Conservation (phyloP, 176 grass and related monocot species). For the Luzula sylvatica region DNA sequence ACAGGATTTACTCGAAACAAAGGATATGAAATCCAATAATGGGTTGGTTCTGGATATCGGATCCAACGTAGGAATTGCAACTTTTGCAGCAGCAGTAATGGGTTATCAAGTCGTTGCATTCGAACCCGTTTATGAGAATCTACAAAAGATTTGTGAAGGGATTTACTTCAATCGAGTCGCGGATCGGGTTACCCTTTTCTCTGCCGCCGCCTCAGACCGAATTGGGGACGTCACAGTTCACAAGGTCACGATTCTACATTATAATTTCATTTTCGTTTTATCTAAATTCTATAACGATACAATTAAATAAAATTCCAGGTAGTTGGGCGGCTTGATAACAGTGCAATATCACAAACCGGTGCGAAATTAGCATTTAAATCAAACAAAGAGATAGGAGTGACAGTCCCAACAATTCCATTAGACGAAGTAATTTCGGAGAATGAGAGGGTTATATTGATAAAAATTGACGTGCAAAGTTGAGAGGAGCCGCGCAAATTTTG, state of each 20-base stretch:
- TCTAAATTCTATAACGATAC: not conserved
- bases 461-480: conserved; percentile 85
- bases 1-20: conserved; percentile 48
- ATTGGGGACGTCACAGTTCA: conserved; percentile 52
- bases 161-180: conserved; percentile 57
- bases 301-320: conserved; percentile 32
- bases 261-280: not conserved
- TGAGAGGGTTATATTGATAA: conserved; percentile 52
- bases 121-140: conserved; percentile 80
- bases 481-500: conserved; percentile 54
- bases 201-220: conserved; percentile 55
- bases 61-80: conserved; percentile 79
- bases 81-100: conserved; percentile 78
- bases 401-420: conserved; percentile 65
- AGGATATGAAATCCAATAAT: conserved; percentile 5
- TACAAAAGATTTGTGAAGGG: conserved; percentile 73
- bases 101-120: conserved; percentile 71
- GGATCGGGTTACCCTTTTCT: conserved; percentile 38
- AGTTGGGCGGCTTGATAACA: conserved; percentile 86
- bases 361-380: conserved; percentile 84
- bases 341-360: conserved; percentile 90
- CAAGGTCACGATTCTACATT: conserved; percentile 2
- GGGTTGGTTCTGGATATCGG: conserved; percentile 74
- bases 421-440: conserved; percentile 68
- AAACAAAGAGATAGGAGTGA: conserved; percentile 60